Evolutionary conservation across 805 yeast species (phyloP).

Genomic region (Saturnispora sanitii): DNA sequence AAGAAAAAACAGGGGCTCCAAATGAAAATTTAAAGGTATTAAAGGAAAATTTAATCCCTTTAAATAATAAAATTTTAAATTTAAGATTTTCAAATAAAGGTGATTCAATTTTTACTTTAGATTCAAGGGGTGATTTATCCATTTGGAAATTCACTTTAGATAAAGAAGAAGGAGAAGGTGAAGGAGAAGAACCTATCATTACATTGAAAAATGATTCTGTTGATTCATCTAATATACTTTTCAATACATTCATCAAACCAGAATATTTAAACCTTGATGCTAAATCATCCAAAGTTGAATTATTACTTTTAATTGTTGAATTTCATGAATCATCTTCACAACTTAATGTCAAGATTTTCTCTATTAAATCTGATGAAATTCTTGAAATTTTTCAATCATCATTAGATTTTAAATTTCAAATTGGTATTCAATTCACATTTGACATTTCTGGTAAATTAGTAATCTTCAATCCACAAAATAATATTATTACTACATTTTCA

Average conservation of each 20-base stretch:
- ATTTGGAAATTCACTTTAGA: constrained; percentile 18
- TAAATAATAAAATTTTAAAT: constrained; percentile 18
- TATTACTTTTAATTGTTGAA: constrained; percentile 19
- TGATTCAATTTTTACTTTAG: constrained; percentile 24
- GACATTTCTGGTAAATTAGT: constrained; percentile 26
- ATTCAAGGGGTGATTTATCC: constrained; percentile 24
- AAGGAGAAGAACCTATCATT: constrained; percentile 5
- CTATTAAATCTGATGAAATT: constrained; percentile 20
- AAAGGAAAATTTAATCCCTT: constrained; percentile 22
- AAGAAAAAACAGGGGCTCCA: constrained; percentile 18
- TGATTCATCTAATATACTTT: constrained; percentile 12
- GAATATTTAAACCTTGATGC: constrained; percentile 19
- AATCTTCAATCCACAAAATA: constrained; percentile 12
- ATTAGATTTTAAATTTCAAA: constrained; percentile 13
- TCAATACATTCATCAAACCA: constrained; percentile 22
- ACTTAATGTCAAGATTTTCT: constrained; percentile 20
- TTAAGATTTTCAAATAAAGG: constrained; percentile 23
- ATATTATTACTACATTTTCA: constrained; percentile 18
- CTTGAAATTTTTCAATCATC: constrained; percentile 23
- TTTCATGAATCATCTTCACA: constrained; percentile 11
- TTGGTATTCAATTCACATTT: constrained; percentile 15
- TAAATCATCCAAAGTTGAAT: constrained; percentile 15
- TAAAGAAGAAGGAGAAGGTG: constrained; percentile 8
- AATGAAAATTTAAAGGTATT: constrained; percentile 25
- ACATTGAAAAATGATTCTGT: constrained; percentile 10